phyloP scores from a whole-genome alignment of 2,329 filamentous ascomycete genomes.

The Talaromyces sp. region DNA sequence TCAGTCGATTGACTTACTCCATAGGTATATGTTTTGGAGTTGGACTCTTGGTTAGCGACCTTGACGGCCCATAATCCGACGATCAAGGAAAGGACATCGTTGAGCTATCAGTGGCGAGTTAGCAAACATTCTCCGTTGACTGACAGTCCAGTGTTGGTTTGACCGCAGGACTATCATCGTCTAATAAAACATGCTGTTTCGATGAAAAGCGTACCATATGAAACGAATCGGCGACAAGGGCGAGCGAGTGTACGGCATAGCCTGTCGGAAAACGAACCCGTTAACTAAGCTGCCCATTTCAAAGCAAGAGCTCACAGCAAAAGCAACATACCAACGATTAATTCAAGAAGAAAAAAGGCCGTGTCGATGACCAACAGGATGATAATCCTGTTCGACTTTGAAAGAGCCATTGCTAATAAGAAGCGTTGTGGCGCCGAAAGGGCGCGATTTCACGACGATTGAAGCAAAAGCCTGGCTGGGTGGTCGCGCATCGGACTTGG shows the following conservation, averaged over 20 bases:
- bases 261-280: slow-evolving; percentile 41
- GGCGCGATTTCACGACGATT: slow-evolving; percentile 4
- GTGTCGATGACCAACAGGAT: slow-evolving; percentile 89
- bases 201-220: slow-evolving; percentile 70
- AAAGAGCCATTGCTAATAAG: slow-evolving; percentile 68
- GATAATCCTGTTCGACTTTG: slow-evolving; percentile 87
- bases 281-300: neutral
- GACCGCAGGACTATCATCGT: neutral
- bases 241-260: slow-evolving; percentile 83
- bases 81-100: slow-evolving; percentile 91
- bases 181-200: neutral
- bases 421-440: neutral
- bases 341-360: slow-evolving; percentile 84
- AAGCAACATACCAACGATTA: slow-evolving; percentile 60
- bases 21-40: slow-evolving; percentile 89
- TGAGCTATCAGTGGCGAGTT: slow-evolving; percentile 57
- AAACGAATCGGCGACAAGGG: slow-evolving; percentile 93
- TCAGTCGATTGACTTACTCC: slow-evolving; percentile 58
- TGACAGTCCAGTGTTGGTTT: neutral
- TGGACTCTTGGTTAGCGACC: slow-evolving; percentile 74
- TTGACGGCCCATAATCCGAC: slow-evolving; percentile 95
- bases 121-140: neutral
- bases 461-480: neutral
- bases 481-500: slow-evolving; percentile 8
- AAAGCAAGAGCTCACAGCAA: neutral